These are phyloP conservation scores for Quercus mongolica DNA, from an alignment of 306 rosid species.

Conservation along the genomic window DNA sequence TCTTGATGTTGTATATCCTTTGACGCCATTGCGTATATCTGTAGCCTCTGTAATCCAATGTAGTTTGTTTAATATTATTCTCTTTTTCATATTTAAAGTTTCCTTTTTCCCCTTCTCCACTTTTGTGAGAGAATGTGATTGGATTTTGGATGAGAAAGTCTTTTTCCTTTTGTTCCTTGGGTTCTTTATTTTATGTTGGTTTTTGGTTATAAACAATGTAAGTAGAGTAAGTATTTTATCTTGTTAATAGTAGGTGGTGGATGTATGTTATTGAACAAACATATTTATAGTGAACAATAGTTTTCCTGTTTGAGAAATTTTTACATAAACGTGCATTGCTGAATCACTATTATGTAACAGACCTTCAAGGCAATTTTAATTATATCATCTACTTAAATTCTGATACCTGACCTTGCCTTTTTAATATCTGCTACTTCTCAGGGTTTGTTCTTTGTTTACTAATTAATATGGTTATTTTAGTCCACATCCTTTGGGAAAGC, in stretches of 20 bases:
- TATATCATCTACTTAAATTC: not conserved
- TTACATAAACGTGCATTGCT: not conserved
- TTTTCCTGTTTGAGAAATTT: conserved; percentile 18
- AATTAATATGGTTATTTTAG: no score
- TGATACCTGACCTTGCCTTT: not conserved
- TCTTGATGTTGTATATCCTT: conserved; percentile 59
- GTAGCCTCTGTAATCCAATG: conserved; percentile 33
- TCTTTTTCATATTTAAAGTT: conserved; percentile 20
- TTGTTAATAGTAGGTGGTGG: conserved; percentile 38
- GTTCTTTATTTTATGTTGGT: conserved; percentile 8
- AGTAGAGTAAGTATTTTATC: conserved; percentile 40
- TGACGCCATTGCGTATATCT: conserved; percentile 47
- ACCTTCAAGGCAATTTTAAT: not conserved
- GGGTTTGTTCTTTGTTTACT: not conserved
- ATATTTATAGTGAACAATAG: conserved; percentile 29
- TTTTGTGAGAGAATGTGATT: conserved; percentile 38
- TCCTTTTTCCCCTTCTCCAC: not conserved
- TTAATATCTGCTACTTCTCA: not conserved
- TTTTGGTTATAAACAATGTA: conserved; percentile 30
- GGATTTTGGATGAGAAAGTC: conserved; percentile 39
- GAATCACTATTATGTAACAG: not conserved
- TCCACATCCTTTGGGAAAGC: no score
- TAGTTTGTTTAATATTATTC: conserved; percentile 29
- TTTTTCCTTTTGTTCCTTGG: conserved; percentile 25
- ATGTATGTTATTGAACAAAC: conserved; percentile 24